Evolutionary conservation across 2,329 filamentous ascomycete genomes (phyloP), one percentile per base, ranked within the genome.

Genomic region (Chalaropsis ovoidea): DNA sequence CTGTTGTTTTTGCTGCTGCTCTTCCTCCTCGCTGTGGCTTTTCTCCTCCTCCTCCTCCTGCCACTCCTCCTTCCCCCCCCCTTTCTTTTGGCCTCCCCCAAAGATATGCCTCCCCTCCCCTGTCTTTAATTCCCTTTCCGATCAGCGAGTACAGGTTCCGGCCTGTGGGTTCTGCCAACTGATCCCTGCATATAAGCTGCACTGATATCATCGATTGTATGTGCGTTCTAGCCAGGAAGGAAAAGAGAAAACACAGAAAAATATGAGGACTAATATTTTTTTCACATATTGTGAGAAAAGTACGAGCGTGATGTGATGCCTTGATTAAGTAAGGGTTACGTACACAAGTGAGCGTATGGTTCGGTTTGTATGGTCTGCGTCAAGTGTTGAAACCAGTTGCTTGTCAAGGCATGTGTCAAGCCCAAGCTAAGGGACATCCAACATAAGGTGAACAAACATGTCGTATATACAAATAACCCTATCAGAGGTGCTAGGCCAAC

Each of bases 181-280:
- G 52, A 56, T 31, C 52, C 52, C 22, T 56, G 24, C 15, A 24
- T 31, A 56, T 27, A 56, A 24, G 52, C 24, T 56, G 52, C 52
- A 56, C 52, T 56, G 52, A 56, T 56, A 56, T 56, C 24, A 56
- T 56, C 52, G 52, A 22, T 17, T 31, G 24, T 56, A 56, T 56
- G 22, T 56, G 52, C 52, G 52, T 11, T 56, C 22, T 31, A 56
- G 52, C 52, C 27, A 56, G 15, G 2, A 7, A 54, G 49, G 13
- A 54, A 17, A 0, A 54, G 8, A 15, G 10, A 13, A 31, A 56
- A 31, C 2, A 31, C 2, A 31, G 31, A 31, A 31, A 31, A 31
- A 31, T 6, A 31, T 31, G 6, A 31, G 31, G 31, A 49, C 45
- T 17, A 22, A 22, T 15, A 19, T n/a, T 49, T 49, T 49, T 49